Evolutionary conservation across 2,329 filamentous ascomycete genomes (phyloP).

Genomic region (Cryphonectria carpinicola): DNA sequence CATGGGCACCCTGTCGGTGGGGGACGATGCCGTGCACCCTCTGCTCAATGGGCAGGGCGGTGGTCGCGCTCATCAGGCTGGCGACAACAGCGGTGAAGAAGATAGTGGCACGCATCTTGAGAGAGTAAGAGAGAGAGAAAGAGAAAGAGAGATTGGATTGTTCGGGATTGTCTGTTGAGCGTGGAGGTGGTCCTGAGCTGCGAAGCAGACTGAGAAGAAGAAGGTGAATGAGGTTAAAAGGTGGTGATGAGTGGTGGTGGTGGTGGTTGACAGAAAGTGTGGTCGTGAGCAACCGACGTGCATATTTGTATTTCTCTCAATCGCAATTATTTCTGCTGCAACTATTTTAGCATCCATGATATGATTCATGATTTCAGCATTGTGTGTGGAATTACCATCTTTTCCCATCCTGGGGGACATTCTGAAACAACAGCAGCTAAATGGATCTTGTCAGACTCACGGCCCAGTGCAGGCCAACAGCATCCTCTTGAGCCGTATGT

Average conservation of each 20-base stretch:
- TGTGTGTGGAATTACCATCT: not conserved
- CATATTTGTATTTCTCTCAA: not conserved
- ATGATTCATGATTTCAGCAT: not conserved
- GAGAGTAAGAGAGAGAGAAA: not conserved
- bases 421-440: not conserved
- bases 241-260: not conserved
- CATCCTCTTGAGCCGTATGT: not conserved
- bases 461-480: not conserved
- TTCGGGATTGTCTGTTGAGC: not conserved
- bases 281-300: not conserved
- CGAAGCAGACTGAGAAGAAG: not conserved
- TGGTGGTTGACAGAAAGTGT: not conserved
- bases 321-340: not conserved
- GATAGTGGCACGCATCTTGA: slow-evolving; percentile 12
- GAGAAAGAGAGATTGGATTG: not conserved
- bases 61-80: slow-evolving; percentile 9
- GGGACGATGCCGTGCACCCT: slow-evolving; percentile 12
- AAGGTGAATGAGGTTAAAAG: not conserved
- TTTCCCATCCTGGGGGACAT: not conserved
- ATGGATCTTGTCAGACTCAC: not conserved
- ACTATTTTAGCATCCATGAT: not conserved
- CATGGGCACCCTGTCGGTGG: slow-evolving; percentile 9
- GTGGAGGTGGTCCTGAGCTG: not conserved
- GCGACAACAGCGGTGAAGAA: slow-evolving; percentile 4
- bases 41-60: slow-evolving; percentile 11